Percentiles rank a stretch among this genome's conserved stretches.
Evolutionary conservation across 306 rosid genomes (phyloP).

Genomic region (Oemleria cerasiformis): DNA sequence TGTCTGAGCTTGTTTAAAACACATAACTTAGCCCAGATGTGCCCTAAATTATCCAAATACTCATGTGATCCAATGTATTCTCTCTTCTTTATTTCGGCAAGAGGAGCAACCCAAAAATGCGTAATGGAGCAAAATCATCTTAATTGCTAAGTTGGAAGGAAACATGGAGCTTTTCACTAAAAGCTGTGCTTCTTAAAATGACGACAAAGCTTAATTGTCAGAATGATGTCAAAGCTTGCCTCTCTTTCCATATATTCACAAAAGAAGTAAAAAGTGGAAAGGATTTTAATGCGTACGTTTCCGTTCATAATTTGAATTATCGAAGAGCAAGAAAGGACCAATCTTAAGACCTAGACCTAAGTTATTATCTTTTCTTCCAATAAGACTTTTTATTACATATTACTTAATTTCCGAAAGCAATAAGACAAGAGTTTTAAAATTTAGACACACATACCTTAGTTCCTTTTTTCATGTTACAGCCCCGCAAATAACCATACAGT

Average conservation of each 20-base stretch:
- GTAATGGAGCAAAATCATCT: background rate
- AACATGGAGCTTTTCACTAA: background rate
- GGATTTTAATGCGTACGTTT: background rate
- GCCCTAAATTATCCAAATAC: background rate
- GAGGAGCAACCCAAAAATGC: background rate
- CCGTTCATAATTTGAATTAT: background rate
- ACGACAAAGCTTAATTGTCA: background rate
- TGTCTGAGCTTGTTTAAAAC: background rate
- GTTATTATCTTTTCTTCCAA: background rate
- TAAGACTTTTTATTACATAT: background rate
- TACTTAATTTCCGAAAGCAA: background rate
- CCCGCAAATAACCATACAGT: slow-evolving; percentile 90
- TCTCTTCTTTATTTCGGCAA: background rate
- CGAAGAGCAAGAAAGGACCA: background rate
- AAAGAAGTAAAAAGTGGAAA: background rate
- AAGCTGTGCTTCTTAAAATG: background rate
- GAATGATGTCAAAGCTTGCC: background rate
- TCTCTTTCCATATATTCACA: background rate
- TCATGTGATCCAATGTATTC: background rate
- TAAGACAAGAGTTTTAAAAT: background rate
- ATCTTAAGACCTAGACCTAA: background rate
- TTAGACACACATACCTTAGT: slow-evolving; percentile 59
- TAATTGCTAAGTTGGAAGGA: background rate
- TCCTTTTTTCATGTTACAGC: slow-evolving; percentile 81
- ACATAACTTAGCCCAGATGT: background rate